Percentiles rank a stretch among this genome's conserved stretches.
Conservation (phyloP, 352 stramenopile genomes). For the Pythium pectinolyticum region DNA sequence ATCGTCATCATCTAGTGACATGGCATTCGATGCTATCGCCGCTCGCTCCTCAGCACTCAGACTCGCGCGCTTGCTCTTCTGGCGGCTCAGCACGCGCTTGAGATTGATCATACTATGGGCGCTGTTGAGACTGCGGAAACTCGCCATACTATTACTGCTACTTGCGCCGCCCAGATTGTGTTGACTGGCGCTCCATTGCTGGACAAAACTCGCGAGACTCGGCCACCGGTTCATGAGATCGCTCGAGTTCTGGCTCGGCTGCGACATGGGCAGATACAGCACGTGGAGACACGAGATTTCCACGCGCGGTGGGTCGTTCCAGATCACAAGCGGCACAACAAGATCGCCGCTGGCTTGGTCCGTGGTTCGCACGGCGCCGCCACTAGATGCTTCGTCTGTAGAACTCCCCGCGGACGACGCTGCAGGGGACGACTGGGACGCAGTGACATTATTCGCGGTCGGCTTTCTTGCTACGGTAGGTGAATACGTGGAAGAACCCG, state of each 20-base stretch:
- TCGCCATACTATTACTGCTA: constrained; percentile 12
- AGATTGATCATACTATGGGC: constrained; percentile 32
- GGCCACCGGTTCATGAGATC: constrained; percentile 34
- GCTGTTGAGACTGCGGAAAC: constrained; percentile 19
- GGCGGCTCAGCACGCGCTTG: constrained; percentile 27
- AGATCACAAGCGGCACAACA: constrained; percentile 70
- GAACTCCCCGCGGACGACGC: neutral
- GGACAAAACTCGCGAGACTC: constrained; percentile 34
- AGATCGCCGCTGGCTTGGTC: constrained; percentile 43
- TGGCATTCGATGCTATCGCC: constrained; percentile 11
- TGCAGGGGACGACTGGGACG: neutral
- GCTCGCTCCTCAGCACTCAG: constrained; percentile 13
- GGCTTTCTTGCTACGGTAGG: constrained; percentile 29
- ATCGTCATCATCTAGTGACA: constrained; percentile 28
- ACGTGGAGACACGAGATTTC: constrained; percentile 61
- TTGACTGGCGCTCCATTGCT: constrained; percentile 30
- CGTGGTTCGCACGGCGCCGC: constrained; percentile 15
- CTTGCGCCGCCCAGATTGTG: too few relatives aligned
- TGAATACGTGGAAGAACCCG: constrained; percentile 27
- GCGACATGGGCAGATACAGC: constrained; percentile 56
- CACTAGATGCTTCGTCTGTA: constrained; percentile 9
- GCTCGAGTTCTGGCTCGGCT: constrained; percentile 70
- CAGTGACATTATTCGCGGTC: constrained; percentile 6
- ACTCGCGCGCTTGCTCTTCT: constrained; percentile 26
- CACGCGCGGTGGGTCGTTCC: constrained; percentile 53